These are phyloP conservation scores for Triangularia verruculosa DNA, from an alignment of 2,329 filamentous ascomycete genomes.

Conservation along the genomic window DNA sequence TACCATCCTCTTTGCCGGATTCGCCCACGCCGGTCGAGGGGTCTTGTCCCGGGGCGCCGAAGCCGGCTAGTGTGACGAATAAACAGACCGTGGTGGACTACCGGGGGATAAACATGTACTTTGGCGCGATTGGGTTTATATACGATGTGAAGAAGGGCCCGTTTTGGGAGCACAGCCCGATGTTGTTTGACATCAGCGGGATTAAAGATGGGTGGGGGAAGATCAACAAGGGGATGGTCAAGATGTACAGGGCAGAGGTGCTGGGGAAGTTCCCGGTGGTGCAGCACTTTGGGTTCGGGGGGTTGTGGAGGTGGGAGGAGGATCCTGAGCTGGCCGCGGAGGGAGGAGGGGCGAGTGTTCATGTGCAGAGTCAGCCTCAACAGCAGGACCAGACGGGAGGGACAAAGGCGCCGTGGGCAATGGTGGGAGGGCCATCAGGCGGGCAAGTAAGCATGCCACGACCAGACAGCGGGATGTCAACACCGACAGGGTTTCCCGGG, in stretches of 20 bases:
- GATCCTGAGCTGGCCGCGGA: slow-evolving; percentile 55
- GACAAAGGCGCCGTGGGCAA: slow-evolving; percentile 31
- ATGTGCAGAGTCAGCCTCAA: slow-evolving; percentile 55
- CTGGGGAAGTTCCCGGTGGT: slow-evolving; percentile 96
- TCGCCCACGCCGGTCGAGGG: slow-evolving; percentile 73
- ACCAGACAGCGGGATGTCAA: not conserved
- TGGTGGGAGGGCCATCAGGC: not conserved
- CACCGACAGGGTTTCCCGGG: not conserved
- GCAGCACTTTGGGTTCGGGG: slow-evolving; percentile 89
- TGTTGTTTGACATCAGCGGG: slow-evolving; percentile 90
- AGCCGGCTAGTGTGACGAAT: slow-evolving; percentile 67
- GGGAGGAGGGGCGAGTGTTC: slow-evolving; percentile 45
- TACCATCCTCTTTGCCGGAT: slow-evolving; percentile 53
- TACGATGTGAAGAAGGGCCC: slow-evolving; percentile 94
- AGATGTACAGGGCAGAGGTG: slow-evolving; percentile 98
- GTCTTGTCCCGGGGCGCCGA: slow-evolving; percentile 68
- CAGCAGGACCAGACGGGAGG: slow-evolving; percentile 36
- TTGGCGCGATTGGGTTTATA: slow-evolving; percentile 93
- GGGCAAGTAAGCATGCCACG: not conserved
- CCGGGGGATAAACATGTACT: slow-evolving; percentile 77
- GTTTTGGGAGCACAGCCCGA: slow-evolving; percentile 96
- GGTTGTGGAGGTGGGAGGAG: slow-evolving; percentile 71
- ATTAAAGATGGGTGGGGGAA: slow-evolving; percentile 95
- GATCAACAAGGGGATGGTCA: slow-evolving; percentile 98
- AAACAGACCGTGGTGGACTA: slow-evolving; percentile 61